Base-by-base conservation (phyloP, 176 grass and related monocot genomes). In the Aegilops tauschii region DNA sequence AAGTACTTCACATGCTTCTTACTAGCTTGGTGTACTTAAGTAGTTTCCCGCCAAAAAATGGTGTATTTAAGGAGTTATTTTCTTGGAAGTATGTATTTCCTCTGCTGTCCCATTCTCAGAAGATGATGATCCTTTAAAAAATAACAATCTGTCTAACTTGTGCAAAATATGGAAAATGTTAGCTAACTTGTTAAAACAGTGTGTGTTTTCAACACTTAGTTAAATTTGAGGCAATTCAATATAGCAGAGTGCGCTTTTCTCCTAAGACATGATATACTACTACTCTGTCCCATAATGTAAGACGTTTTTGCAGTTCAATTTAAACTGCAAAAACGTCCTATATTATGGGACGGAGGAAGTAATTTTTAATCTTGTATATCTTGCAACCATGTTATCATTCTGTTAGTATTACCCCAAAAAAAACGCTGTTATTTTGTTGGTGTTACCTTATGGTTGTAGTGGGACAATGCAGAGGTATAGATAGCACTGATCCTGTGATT, bases 11-110 rank as follows among this genome's bases (percentile, higher is more conserved):
- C 16, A 54, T 6, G 16, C 16, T 54, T 54, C 14, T 54, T 54
- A 54, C 68, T 82, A 63, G 61, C 9, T 36, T 87, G 73, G 30
- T n/a, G 64, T 87, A 34, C 31, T 78, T 90, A 1, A 82, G 37
- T 68, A 70, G 37, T 79, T 83, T 28, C 61, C 61, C 3, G n/a
- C 61, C 9, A 49, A 13, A 54, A 54, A 18, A 54, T 6, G 50
- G 16, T 18, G 16, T 18, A 18, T 16, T 54, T 54, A 54, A 18
- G 16, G 18, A 42, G 40, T 49, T 45, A 18, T 47, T 79, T 58
- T 8, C 76, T 73, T 52, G 87, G 37, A 62, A 44, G n/a, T 88
- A 74, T 9, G 30, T 56, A 16, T 30, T 82, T 84, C 12, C 75
- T 35, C 35, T n/a, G 50, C 62, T 27, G 7, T 88, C 11, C 65